Evolutionary conservation across 179 eudicot species (phyloP).

Genomic region (Heliamphora ciliata): DNA sequence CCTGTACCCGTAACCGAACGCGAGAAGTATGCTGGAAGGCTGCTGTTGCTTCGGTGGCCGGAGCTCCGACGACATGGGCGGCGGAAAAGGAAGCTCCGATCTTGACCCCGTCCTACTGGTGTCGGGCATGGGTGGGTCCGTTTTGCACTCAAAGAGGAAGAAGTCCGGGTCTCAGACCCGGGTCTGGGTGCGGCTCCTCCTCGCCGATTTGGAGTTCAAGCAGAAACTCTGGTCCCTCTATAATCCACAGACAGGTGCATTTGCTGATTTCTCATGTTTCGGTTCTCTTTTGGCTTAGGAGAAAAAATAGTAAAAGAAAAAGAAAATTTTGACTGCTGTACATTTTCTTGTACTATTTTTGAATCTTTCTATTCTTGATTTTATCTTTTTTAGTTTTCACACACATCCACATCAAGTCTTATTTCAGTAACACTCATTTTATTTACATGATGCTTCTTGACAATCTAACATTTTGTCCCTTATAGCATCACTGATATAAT

Average conservation of each 20-base stretch:
- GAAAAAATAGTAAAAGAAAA: not conserved
- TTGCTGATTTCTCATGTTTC: not conserved
- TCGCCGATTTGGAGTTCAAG: constrained; percentile 81
- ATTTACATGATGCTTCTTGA: too few relatives aligned
- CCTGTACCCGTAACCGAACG: not conserved
- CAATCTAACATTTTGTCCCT: too few relatives aligned
- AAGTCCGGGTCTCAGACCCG: constrained; percentile 51
- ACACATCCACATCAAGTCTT: too few relatives aligned
- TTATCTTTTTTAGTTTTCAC: too few relatives aligned
- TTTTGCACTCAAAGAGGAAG: constrained; percentile 53
- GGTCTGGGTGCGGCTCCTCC: constrained; percentile 78
- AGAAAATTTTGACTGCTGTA: not conserved
- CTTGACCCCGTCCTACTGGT: constrained; percentile 74
- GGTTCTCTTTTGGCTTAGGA: not conserved
- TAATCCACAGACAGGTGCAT: constrained; percentile 57
- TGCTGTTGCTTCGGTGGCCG: constrained; percentile 34
- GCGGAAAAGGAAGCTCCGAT: constrained; percentile 26
- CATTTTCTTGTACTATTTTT: too few relatives aligned
- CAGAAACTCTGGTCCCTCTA: constrained; percentile 67
- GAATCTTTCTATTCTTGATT: too few relatives aligned
- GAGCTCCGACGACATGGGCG: constrained; percentile 22
- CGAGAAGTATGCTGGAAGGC: constrained; percentile 23
- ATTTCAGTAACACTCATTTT: too few relatives aligned
- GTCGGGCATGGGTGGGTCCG: constrained; percentile 75
- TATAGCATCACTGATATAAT: too few relatives aligned